These are phyloP conservation scores for Fermentozyma sake DNA, from an alignment of 1,139 yeast genomes.

Conservation along the genomic window DNA sequence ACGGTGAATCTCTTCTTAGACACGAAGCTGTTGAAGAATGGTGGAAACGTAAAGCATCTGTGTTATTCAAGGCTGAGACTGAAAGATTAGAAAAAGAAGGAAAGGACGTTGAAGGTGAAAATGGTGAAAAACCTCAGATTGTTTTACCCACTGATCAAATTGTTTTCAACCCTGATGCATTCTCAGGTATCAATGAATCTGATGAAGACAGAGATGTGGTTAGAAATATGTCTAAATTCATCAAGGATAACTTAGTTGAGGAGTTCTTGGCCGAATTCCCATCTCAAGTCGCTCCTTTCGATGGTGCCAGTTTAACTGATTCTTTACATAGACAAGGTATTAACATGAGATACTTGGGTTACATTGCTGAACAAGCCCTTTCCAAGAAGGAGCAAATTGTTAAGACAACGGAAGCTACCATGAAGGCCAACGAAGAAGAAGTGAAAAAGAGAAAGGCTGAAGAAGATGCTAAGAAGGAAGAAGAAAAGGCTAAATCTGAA, in stretches of 20 bases:
- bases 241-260: slow-evolving; percentile 57
- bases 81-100: slow-evolving; percentile 47
- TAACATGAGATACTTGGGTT: slow-evolving; percentile 84
- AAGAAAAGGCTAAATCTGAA: slow-evolving; percentile 17
- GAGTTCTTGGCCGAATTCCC: slow-evolving; percentile 56
- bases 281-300: slow-evolving; percentile 63
- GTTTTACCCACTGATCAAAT: slow-evolving; percentile 55
- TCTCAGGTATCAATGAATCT: slow-evolving; percentile 41
- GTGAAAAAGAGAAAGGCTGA: slow-evolving; percentile 23
- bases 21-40: slow-evolving; percentile 88
- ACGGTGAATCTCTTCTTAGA: slow-evolving; percentile 71
- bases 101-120: slow-evolving; percentile 29
- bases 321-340: slow-evolving; percentile 78
- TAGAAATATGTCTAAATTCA: slow-evolving; percentile 62
- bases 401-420: slow-evolving; percentile 16
- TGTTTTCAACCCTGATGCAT: slow-evolving; percentile 78
- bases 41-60: slow-evolving; percentile 72
- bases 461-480: slow-evolving; percentile 23
- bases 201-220: slow-evolving; percentile 55
- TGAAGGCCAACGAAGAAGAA: slow-evolving; percentile 27
- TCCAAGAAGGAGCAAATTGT: slow-evolving; percentile 21
- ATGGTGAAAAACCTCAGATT: slow-evolving; percentile 44
- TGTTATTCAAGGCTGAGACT: slow-evolving; percentile 46
- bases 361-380: slow-evolving; percentile 37
- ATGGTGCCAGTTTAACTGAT: slow-evolving; percentile 70